Conservation (phyloP, 2,329 filamentous ascomycete genomes). For the Aspergillus sojae region DNA sequence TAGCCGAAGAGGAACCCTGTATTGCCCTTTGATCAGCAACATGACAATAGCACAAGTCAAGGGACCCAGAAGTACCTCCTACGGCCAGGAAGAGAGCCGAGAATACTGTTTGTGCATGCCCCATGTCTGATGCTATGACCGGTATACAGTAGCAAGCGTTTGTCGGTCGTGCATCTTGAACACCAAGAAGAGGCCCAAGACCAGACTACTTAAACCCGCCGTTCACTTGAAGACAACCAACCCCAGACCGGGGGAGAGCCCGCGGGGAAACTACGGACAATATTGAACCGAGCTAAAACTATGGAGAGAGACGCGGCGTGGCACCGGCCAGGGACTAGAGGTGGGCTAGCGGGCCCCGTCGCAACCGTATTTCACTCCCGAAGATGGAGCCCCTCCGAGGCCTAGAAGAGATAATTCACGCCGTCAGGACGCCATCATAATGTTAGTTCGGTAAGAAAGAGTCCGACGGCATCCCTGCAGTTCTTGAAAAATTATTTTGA, state of each 20-base stretch:
- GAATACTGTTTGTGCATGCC: slow-evolving; percentile 14
- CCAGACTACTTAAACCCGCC: not conserved
- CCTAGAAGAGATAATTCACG: not conserved
- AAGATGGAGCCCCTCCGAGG: not conserved
- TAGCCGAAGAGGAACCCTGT: slow-evolving; percentile 36
- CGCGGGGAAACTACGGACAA: not conserved
- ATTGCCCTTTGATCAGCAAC: not conserved
- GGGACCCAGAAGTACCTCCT: slow-evolving; percentile 15
- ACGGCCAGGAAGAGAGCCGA: slow-evolving; percentile 25
- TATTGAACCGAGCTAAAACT: not conserved
- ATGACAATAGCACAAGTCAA: not conserved
- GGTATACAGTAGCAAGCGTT: not conserved
- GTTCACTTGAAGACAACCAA: not conserved
- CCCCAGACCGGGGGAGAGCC: not conserved
- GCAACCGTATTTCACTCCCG: not conserved
- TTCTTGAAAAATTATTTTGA: not conserved
- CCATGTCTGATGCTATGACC: not conserved
- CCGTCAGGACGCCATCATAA: not conserved
- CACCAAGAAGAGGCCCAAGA: not conserved
- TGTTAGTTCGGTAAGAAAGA: not conserved
- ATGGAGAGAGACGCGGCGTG: not conserved
- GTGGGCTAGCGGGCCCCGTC: not conserved
- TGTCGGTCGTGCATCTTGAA: not conserved
- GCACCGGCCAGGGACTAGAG: not conserved
- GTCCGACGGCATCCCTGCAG: not conserved